phyloP scores from a whole-genome alignment of 2,329 filamentous ascomycete species.

The Mariannaea sp. region DNA sequence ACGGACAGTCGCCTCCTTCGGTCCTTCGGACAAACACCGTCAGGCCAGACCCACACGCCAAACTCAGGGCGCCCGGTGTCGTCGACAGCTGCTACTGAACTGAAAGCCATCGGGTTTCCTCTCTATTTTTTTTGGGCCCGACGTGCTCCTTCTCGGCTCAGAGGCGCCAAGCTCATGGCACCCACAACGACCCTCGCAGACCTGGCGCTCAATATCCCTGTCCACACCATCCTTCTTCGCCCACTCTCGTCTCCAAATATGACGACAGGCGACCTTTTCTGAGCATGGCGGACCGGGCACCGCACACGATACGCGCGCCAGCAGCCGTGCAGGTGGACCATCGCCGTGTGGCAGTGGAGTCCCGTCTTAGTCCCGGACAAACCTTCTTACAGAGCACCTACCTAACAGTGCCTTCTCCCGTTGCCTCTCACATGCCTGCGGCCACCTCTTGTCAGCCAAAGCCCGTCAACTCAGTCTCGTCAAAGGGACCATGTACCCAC shows the following conservation, averaged over 20 bases:
- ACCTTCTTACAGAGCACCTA: too few relatives aligned
- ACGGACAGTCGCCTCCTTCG: conserved; percentile 27
- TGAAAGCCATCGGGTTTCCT: too few relatives aligned
- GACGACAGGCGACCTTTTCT: conserved; percentile 10
- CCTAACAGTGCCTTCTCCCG: too few relatives aligned
- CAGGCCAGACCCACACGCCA: conserved; percentile 24
- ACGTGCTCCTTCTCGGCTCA: conserved; percentile 21
- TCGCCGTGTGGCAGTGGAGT: conserved; percentile 20
- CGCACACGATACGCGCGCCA: conserved; percentile 14
- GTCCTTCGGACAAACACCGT: conserved; percentile 31
- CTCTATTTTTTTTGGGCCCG: conserved; percentile 15
- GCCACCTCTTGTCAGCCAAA: too few relatives aligned
- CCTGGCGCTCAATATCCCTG: conserved; percentile 4
- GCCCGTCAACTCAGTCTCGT: too few relatives aligned
- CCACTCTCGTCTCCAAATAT: conserved; percentile 16
- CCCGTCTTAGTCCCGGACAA: too few relatives aligned
- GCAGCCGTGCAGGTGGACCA: conserved; percentile 9
- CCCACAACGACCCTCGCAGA: conserved; percentile 1
- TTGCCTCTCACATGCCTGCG: too few relatives aligned
- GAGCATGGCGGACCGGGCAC: neutral
- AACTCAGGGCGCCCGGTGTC: conserved; percentile 22
- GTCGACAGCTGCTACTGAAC: conserved; percentile 17
- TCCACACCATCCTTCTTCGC: conserved; percentile 3
- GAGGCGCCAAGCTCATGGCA: conserved; percentile 23
- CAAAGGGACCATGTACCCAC: too few relatives aligned